A percentile compares a stretch with the other conserved stretches of the same genome.
Evolutionary conservation across 345 rosid genomes (phyloP).

Genomic region (Triadica sebifera): DNA sequence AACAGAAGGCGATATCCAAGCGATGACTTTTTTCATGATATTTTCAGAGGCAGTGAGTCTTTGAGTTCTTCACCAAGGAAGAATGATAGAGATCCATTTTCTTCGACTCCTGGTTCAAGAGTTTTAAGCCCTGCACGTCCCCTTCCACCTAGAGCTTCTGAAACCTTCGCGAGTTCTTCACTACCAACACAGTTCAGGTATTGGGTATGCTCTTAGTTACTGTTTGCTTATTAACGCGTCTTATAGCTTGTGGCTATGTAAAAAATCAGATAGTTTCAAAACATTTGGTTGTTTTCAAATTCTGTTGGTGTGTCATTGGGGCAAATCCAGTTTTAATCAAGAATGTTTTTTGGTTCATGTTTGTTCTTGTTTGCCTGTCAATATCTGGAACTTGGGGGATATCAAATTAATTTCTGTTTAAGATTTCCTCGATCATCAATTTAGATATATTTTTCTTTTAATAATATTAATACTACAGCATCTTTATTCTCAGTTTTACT

Average conservation of each 20-base stretch:
- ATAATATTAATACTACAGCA: no score
- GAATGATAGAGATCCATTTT: conserved; percentile 39
- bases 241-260: no score
- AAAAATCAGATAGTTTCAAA: not conserved
- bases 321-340: not conserved
- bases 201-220: not conserved
- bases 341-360: not conserved
- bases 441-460: no score
- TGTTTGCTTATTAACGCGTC: not conserved
- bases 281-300: not conserved
- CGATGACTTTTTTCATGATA: conserved; percentile 71
- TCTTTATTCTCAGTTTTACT: not conserved
- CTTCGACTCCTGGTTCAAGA: conserved; percentile 52
- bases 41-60: conserved; percentile 53
- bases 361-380: not conserved
- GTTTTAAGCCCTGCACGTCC: conserved; percentile 56
- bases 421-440: no score
- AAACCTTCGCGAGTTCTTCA: conserved; percentile 40
- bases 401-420: no score
- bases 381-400: not conserved
- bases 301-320: not conserved
- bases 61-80: conserved; percentile 49
- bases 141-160: conserved; percentile 50
- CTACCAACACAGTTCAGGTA: conserved; percentile 75
- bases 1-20: conserved; percentile 38